Evolutionary conservation across 805 yeast species (phyloP).

Genomic region (Nakazawaea pomicola): DNA sequence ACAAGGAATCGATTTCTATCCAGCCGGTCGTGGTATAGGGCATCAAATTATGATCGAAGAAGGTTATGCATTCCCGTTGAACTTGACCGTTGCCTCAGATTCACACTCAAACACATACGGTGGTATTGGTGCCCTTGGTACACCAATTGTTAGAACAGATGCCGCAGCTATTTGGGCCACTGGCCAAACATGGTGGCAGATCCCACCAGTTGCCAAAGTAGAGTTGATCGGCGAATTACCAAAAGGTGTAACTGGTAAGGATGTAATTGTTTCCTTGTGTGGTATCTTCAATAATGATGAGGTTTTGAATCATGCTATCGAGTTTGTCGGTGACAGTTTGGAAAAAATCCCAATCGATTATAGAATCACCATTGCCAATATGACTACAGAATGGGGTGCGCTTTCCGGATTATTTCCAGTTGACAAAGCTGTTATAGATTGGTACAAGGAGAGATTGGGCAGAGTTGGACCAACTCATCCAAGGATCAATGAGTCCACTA

Average conservation of each 20-base stretch:
- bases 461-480: slow-evolving; percentile 57
- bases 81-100: slow-evolving; percentile 93
- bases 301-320: slow-evolving; percentile 90
- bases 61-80: slow-evolving; percentile 95
- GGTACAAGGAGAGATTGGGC: slow-evolving; percentile 63
- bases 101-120: slow-evolving; percentile 98
- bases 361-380: slow-evolving; percentile 89
- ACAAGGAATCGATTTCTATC: slow-evolving; percentile 94
- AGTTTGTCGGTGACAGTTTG: slow-evolving; percentile 82
- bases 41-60: slow-evolving; percentile 99
- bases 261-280: slow-evolving; percentile 93
- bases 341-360: slow-evolving; percentile 69
- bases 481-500: slow-evolving; percentile 62
- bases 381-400: slow-evolving; percentile 99
- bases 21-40: slow-evolving; percentile 99
- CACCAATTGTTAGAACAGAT: slow-evolving; percentile 97
- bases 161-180: slow-evolving; percentile 99
- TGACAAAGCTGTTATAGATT: slow-evolving; percentile 68
- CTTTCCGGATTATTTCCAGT: slow-evolving; percentile 97
- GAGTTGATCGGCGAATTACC: slow-evolving; percentile 80
- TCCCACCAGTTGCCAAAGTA: slow-evolving; percentile 96
- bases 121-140: slow-evolving; percentile 92
- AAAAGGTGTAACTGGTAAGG: slow-evolving; percentile 90
- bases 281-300: slow-evolving; percentile 91
- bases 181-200: slow-evolving; percentile 99